Evolutionary conservation across 169 alveolate genomes (phyloP).

Genomic region (Plasmodium billcollinsi): DNA sequence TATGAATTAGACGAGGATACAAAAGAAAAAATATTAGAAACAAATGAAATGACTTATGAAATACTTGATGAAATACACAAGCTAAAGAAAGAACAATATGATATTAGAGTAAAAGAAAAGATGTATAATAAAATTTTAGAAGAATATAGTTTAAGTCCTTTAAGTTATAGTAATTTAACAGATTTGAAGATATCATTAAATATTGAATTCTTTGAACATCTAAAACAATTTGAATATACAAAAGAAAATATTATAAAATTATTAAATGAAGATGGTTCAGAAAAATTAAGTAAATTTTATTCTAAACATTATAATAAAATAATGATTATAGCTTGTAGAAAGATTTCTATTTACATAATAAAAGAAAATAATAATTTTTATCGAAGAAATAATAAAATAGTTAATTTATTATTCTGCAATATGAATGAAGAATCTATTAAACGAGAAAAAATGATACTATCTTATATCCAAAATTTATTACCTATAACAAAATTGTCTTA

Average conservation of each 20-base stretch:
- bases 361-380: slow-evolving; percentile 33
- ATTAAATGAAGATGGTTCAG: slow-evolving; percentile 65
- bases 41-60: slow-evolving; percentile 44
- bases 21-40: slow-evolving; percentile 26
- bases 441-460: slow-evolving; percentile 38
- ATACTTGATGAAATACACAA: slow-evolving; percentile 39
- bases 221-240: slow-evolving; percentile 64
- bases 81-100: slow-evolving; percentile 44
- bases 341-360: slow-evolving; percentile 46
- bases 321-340: slow-evolving; percentile 44
- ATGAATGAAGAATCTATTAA: slow-evolving; percentile 40
- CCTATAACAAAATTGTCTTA: slow-evolving; percentile 71
- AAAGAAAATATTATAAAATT: slow-evolving; percentile 55
- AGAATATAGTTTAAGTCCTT: slow-evolving; percentile 67
- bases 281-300: slow-evolving; percentile 34
- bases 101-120: slow-evolving; percentile 51
- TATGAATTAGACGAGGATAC: slow-evolving; percentile 41
- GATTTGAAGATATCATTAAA: slow-evolving; percentile 62
- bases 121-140: slow-evolving; percentile 46
- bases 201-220: slow-evolving; percentile 70
- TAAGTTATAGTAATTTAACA: slow-evolving; percentile 52
- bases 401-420: slow-evolving; percentile 36
- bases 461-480: slow-evolving; percentile 21
- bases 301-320: slow-evolving; percentile 59
- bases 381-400: slow-evolving; percentile 9